Evolutionary conservation across 257 asterid species (phyloP).

Genomic region (Cordia subcordata): DNA sequence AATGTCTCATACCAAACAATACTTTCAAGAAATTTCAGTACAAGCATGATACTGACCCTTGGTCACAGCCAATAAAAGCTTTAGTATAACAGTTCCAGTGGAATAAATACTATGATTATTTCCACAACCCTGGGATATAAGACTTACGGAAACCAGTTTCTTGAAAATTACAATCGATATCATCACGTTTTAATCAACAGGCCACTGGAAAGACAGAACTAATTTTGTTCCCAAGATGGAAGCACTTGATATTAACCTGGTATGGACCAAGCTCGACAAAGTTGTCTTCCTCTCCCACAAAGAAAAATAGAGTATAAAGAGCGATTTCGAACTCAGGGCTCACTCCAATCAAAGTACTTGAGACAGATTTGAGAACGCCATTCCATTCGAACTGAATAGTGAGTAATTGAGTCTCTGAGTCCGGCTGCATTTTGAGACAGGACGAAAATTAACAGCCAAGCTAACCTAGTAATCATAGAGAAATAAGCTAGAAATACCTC

Average conservation of each 20-base stretch:
- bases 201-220: constrained; percentile 91
- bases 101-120: too few relatives aligned
- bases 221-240: constrained; percentile 60
- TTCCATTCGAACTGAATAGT: constrained; percentile 96
- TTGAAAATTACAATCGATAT: too few relatives aligned
- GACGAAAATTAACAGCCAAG: background rate
- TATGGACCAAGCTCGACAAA: constrained; percentile 79
- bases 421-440: constrained; percentile 55
- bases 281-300: constrained; percentile 73
- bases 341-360: constrained; percentile 85
- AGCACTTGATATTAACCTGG: constrained; percentile 74
- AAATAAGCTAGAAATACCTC: background rate
- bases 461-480: background rate
- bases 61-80: background rate
- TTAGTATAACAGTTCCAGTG: background rate
- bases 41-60: too few relatives aligned
- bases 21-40: too few relatives aligned
- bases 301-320: constrained; percentile 75
- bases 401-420: constrained; percentile 73
- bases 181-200: constrained; percentile 15
- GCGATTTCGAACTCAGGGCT: constrained; percentile 97
- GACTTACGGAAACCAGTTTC: background rate
- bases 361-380: constrained; percentile 83
- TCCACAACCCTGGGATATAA: background rate
- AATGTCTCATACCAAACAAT: too few relatives aligned